These are phyloP conservation scores for Periconia digitata DNA, from an alignment of 2,329 filamentous ascomycete genomes.

Conservation along the genomic window DNA sequence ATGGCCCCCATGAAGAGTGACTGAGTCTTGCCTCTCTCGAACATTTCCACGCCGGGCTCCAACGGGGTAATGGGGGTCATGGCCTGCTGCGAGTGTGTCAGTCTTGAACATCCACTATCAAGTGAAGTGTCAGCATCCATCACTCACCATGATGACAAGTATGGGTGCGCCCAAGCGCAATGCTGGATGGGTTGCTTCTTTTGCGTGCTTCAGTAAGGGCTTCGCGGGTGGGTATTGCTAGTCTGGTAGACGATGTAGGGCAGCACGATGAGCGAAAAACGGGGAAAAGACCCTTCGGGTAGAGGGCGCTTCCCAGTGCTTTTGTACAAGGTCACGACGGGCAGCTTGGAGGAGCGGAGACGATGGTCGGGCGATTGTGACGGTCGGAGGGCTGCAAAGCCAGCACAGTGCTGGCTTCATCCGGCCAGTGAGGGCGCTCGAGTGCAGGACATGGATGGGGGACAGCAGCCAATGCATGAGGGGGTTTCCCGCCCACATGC, in stretches of 20 bases:
- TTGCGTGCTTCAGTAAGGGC: constrained; percentile 21
- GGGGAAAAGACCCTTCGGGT: constrained; percentile 43
- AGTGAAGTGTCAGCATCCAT: constrained; percentile 2
- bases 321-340: constrained; percentile 44
- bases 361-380: constrained; percentile 33
- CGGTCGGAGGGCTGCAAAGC: constrained; percentile 32
- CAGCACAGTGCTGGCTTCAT: constrained; percentile 32
- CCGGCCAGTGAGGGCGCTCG: constrained; percentile 30
- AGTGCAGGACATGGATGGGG: constrained; percentile 21
- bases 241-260: constrained; percentile 36
- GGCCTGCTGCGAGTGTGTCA: constrained; percentile 43
- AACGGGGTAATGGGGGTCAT: constrained; percentile 49
- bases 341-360: constrained; percentile 35
- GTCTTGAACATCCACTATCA: constrained; percentile 11
- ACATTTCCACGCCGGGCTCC: constrained; percentile 51
- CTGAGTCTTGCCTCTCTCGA: constrained; percentile 50
- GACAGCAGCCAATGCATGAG: constrained; percentile 31
- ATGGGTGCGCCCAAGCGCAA: constrained; percentile 21
- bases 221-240: constrained; percentile 19
- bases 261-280: constrained; percentile 37
- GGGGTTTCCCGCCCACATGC: constrained; percentile 31
- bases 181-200: constrained; percentile 15
- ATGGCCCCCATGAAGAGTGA: constrained; percentile 60
- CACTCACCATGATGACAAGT: constrained; percentile 40
- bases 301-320: constrained; percentile 45